Evolutionary conservation across 129 eudicot species (phyloP).

Genomic region (Centaurea solstitialis): DNA sequence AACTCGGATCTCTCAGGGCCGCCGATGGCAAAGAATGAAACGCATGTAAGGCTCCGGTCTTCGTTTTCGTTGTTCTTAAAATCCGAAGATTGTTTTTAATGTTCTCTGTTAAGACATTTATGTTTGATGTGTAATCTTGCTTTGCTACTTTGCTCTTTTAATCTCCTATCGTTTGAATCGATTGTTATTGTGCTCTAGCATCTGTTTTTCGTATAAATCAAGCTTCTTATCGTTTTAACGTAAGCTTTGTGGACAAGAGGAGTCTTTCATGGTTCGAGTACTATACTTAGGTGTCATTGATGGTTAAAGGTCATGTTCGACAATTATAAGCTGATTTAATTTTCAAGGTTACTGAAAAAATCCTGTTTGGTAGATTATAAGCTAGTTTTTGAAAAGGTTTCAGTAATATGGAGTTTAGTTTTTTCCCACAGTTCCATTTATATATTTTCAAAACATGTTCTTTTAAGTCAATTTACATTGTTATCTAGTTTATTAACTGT

Average conservation of each 20-base stretch:
- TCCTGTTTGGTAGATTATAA: not conserved
- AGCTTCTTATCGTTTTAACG: not conserved
- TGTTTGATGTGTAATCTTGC: conserved; percentile 15
- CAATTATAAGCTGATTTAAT: not conserved
- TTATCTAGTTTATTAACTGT: not conserved
- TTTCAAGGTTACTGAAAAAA: not conserved
- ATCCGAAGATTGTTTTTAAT: not conserved
- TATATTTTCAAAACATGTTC: not conserved
- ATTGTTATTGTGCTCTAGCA: conserved; percentile 7
- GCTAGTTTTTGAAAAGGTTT: not conserved
- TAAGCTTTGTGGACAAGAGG: not conserved
- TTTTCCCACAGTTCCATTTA: not conserved
- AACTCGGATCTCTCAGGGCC: conserved; percentile 91
- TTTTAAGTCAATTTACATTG: not conserved
- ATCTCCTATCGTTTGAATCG: not conserved
- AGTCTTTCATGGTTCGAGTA: not conserved
- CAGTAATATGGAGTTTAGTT: not conserved
- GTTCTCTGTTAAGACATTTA: not conserved
- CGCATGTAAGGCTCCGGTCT: not conserved
- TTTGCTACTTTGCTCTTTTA: conserved; percentile 23
- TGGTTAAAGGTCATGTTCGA: not conserved
- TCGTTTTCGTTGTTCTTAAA: not conserved
- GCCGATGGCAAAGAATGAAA: conserved; percentile 97
- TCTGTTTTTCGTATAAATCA: not conserved
- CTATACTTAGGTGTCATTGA: not conserved